These are phyloP conservation scores for Zymoseptoria crescenta DNA, from an alignment of 2,329 filamentous ascomycete species.

Conservation along the genomic window DNA sequence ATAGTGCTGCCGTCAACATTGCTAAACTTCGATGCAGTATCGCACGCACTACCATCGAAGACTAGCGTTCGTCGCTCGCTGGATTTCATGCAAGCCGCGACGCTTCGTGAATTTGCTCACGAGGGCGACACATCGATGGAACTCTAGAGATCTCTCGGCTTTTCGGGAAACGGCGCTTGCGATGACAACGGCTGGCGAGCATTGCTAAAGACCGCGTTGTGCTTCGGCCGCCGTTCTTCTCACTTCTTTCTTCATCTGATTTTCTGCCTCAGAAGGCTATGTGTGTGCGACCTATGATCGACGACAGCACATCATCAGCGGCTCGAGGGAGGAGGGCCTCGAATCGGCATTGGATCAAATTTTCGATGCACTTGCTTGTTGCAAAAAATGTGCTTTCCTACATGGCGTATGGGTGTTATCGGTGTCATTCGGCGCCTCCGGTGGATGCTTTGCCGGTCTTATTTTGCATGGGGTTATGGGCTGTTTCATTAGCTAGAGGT, in stretches of 20 bases:
- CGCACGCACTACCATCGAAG: slow-evolving; percentile 2
- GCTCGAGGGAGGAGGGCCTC: slow-evolving; percentile 2
- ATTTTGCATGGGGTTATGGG: slow-evolving; percentile 3
- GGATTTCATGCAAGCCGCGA: slow-evolving; percentile 5
- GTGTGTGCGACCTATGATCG: slow-evolving; percentile 1
- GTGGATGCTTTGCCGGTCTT: slow-evolving; percentile 1
- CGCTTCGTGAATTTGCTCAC: slow-evolving; percentile 6
- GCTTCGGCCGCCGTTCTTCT: slow-evolving; percentile 3
- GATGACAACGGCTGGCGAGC: slow-evolving; percentile 8
- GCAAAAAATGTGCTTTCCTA: slow-evolving; percentile 2
- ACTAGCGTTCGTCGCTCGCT: slow-evolving; percentile 11
- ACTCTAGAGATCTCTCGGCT: slow-evolving; percentile 9
- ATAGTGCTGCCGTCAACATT: slow-evolving; percentile 11
- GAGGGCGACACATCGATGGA: slow-evolving; percentile 9
- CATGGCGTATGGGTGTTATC: slow-evolving; percentile 4
- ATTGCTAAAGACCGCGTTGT: slow-evolving; percentile 3
- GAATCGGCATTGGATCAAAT: slow-evolving; percentile 3
- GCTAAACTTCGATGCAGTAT: slow-evolving; percentile 11
- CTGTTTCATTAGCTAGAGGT: slow-evolving; percentile 5
- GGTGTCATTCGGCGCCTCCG: slow-evolving; percentile 1
- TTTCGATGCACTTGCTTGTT: slow-evolving; percentile 3
- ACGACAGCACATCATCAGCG: slow-evolving; percentile 1
- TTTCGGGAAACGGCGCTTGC: slow-evolving; percentile 12
- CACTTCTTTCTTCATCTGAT: slow-evolving; percentile 4
- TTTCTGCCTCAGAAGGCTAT: background rate